A percentile compares a stretch with the other conserved stretches of the same genome.
These are phyloP conservation scores for Sorghum bicolor DNA, from an alignment of 176 grass and related monocot genomes.

Conservation along the genomic window Sorghum_bicolor_NCBIv3 NC_012873.2:10363501-10364000, in stretches of 20 bases:
- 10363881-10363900: slow-evolving; percentile 30
- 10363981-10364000: slow-evolving; percentile 64
- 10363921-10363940: slow-evolving; percentile 89
- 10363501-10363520: slow-evolving; percentile 71
- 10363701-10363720: slow-evolving; percentile 95
- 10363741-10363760: slow-evolving; percentile 48
- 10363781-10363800: background rate
- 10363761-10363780: background rate
- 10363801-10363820: background rate
- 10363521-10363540: slow-evolving; percentile 76
- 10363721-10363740: slow-evolving; percentile 97
- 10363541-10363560: slow-evolving; percentile 90
- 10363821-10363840: background rate
- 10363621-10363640: slow-evolving; percentile 97
- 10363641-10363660: slow-evolving; percentile 93
- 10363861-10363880: slow-evolving; percentile 1
- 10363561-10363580: slow-evolving; percentile 96
- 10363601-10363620: slow-evolving; percentile 97
- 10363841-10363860: background rate
- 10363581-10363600: slow-evolving; percentile 99
- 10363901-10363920: slow-evolving; percentile 79
- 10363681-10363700: slow-evolving; percentile 98
- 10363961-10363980: slow-evolving; percentile 85
- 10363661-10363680: slow-evolving; percentile 60
- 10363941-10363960: slow-evolving; percentile 89